Evolutionary conservation across 352 stramenopile species (phyloP), one percentile per base, ranked within the genome.

Genomic region (Globisporangium okanoganense): DNA sequence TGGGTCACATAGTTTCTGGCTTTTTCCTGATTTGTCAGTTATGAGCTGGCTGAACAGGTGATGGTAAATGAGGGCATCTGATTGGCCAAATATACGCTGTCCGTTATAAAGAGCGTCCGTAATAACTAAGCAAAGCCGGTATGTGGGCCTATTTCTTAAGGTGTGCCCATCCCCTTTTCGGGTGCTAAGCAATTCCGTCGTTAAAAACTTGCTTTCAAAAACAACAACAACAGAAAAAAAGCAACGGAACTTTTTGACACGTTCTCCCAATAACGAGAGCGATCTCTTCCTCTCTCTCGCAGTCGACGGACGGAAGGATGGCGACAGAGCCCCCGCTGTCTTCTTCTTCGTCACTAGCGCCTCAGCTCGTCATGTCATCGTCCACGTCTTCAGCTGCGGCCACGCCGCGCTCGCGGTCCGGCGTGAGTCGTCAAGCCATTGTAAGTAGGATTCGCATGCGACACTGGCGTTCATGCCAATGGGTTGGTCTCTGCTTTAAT

Each of bases 361-460:
- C 7, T 13, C 35, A 14, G 14, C 7, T 29, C 2, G n/a, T 12
- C 16, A 65, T 65, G 50, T 24, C 27, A 2, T 10, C 57, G 16
- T 29, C 35, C 35, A 13, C 5, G 2, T 16, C 48, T 40, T 7
- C 25, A 6, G n/a, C 27, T 22, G 6, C 16, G 51, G 27, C 49
- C 18, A 41, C 51, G 33, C 40, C 59, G 29, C 59, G 59, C 33
- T 65, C 59, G 59, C 50, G 59, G 5, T 49, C 59, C 13, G 20
- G 59, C 13, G 45, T 62, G 29, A 76, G 60, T 45, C 69, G 69
- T n/a, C 55, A 73, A 38, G 66, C 66, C 14, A 76, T 76, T 10
- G 72, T 79, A 66, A 45, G 40, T 20, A 45, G 14, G n/a, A n/a
- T 14, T 2, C 14, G 14, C 36, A 20, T 45, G 35, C 35, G 8